These are phyloP conservation scores for Russula ochroleuca DNA, from an alignment of 768 basidiomycete species.

Conservation along the genomic window DNA sequence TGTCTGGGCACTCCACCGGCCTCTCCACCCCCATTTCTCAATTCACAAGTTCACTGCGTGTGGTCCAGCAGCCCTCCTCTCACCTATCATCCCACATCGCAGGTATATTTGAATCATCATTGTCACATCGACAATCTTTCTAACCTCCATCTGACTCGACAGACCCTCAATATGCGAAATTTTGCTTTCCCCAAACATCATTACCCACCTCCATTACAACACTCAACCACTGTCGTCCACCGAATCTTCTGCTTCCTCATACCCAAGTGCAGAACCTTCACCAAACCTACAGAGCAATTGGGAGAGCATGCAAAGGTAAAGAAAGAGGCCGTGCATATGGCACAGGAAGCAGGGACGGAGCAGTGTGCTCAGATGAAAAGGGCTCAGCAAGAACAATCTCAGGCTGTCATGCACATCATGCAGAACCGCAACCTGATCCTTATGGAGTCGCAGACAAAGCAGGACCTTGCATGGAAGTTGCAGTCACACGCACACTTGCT, in stretches of 20 bases:
- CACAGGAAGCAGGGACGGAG: constrained; percentile 79
- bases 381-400: constrained; percentile 79
- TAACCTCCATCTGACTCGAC: constrained; percentile 14
- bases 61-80: constrained; percentile 18
- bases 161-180: constrained; percentile 24
- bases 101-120: constrained; percentile 19
- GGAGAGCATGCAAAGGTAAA: constrained; percentile 68
- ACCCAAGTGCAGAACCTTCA: constrained; percentile 25
- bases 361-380: constrained; percentile 71
- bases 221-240: too few relatives aligned
- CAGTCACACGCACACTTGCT: constrained; percentile 37
- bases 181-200: constrained; percentile 18
- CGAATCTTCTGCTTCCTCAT: constrained; percentile 23
- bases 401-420: constrained; percentile 93
- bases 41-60: constrained; percentile 25
- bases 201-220: constrained; percentile 24
- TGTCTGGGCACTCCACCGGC: constrained; percentile 36
- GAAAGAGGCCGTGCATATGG: constrained; percentile 75
- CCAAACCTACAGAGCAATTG: constrained; percentile 34
- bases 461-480: constrained; percentile 61
- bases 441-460: constrained; percentile 47
- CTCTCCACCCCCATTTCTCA: constrained; percentile 26
- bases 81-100: constrained; percentile 18
- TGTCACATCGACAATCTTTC: constrained; percentile 26
- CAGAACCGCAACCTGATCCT: constrained; percentile 79